phyloP scores from a whole-genome alignment of 768 basidiomycete genomes.

The Strobilomyces dryophilus region DNA sequence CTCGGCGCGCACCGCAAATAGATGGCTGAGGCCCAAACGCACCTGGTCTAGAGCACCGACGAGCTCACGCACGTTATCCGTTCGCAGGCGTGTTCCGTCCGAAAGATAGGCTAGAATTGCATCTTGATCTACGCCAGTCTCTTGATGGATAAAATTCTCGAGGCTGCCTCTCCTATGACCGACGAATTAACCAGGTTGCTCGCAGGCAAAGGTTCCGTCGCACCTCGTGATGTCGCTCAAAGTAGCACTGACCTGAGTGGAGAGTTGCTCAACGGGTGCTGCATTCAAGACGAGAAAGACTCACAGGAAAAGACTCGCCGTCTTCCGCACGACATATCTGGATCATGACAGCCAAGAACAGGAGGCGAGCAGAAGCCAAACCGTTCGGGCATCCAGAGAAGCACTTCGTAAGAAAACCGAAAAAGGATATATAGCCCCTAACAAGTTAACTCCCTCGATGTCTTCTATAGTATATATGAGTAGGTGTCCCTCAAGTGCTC shows the following conservation, averaged over 20 bases:
- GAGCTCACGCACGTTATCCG: slow-evolving; percentile 70
- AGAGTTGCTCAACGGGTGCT: background rate
- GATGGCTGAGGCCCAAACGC: slow-evolving; percentile 9
- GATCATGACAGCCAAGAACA: slow-evolving; percentile 40
- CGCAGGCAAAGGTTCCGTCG: slow-evolving; percentile 11
- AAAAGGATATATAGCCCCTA: slow-evolving; percentile 17
- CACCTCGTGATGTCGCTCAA: slow-evolving; percentile 78
- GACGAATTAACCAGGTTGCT: slow-evolving; percentile 5
- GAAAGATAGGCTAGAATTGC: slow-evolving; percentile 74
- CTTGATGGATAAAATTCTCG: slow-evolving; percentile 67
- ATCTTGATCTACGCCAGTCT: slow-evolving; percentile 67
- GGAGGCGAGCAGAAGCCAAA: background rate
- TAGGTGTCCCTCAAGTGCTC: too few relatives aligned
- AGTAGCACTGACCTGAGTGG: slow-evolving; percentile 47
- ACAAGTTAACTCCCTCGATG: too few relatives aligned
- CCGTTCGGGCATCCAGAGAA: slow-evolving; percentile 1
- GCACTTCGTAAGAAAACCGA: slow-evolving; percentile 17
- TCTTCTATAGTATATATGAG: too few relatives aligned
- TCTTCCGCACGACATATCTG: slow-evolving; percentile 64
- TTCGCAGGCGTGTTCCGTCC: slow-evolving; percentile 70
- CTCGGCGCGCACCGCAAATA: background rate
- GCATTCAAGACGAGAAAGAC: slow-evolving; percentile 5
- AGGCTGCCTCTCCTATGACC: slow-evolving; percentile 54
- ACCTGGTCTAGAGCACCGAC: slow-evolving; percentile 76
- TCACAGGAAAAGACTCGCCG: slow-evolving; percentile 57